Base-by-base conservation (phyloP, 176 grass and related monocot species). In the Calamus simplicifolius region DNA sequence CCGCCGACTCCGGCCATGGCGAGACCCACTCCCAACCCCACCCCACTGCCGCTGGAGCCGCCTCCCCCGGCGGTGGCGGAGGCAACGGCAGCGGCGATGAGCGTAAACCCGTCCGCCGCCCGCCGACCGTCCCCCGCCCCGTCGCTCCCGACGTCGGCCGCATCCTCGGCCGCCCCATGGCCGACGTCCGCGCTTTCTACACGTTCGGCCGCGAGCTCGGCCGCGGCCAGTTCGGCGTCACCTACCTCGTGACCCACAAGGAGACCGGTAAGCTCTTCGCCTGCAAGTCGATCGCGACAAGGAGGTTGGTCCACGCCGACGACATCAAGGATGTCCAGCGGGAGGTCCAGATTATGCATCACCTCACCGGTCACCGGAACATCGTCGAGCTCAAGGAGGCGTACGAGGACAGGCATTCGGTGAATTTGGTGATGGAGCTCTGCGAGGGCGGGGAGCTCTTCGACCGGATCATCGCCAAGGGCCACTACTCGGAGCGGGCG, bases 401-500 rank as follows among this genome's bases (percentile, higher is more conserved):
- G 31, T 98, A 79, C 72, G 84, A 98, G 87, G 93, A 98, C 70
- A 63, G 79, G 4, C 93, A 89, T 76, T 98, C 84, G 43, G 87
- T 92, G 72, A 98, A 92, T 77, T 85, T 98, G 76, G 76, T 92
- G 53, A 98, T 98, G 93, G 93, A 92, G 75, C 69, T 92, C 53
- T 98, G 93, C 66, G 84, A 98, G 85, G 93, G 93, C 48, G 93
- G 93, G n/a, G 93, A 98, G 84, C 79, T 98, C 18, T 98, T 98
- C 73, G 87, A 98, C 69, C 76, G 93, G 49, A 98, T 98, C 84
- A 98, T 98, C 50, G 69, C 88, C 17, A 77, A 54, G 70, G 93
- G 93, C 0, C 93, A 98, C 75, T 98, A 98, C 81, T 85, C 93
- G 62, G 93, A 98, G 80, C 85, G 93, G 19, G 93, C 87, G 3